Evolutionary conservation across 257 asterid genomes (phyloP).

Genomic region (Ballota nigra): DNA sequence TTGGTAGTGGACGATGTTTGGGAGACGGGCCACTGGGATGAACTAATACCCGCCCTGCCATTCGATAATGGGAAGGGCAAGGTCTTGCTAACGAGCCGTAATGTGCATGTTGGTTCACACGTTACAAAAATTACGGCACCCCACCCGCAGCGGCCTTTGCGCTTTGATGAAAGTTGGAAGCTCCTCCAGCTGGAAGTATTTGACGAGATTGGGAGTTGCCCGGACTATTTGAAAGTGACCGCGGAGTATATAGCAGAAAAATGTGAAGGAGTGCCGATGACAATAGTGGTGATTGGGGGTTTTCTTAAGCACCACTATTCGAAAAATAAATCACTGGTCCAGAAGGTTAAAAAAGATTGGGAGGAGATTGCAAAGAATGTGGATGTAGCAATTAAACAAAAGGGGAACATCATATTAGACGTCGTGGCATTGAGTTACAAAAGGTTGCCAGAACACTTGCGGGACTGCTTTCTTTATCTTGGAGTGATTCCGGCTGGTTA

Average conservation of each 20-base stretch:
- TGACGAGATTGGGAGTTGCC: not conserved
- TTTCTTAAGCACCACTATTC: not conserved
- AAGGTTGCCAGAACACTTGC: not conserved
- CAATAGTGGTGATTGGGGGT: conserved; percentile 7
- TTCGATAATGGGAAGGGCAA: not conserved
- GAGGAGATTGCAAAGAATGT: not conserved
- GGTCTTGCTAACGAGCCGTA: not conserved
- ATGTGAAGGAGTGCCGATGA: not conserved
- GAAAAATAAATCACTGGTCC: not conserved
- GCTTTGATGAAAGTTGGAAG: not conserved
- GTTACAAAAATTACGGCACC: not conserved
- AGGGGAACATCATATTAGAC: not conserved
- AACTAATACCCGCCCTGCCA: not conserved
- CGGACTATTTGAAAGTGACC: not conserved
- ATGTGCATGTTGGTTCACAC: not conserved
- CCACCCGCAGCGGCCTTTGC: not conserved
- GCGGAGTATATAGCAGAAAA: not conserved
- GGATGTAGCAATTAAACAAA: not conserved
- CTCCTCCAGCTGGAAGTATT: conserved; percentile 7
- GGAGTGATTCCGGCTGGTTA: conserved; percentile 7
- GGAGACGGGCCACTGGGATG: not conserved
- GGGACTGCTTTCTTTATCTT: not conserved
- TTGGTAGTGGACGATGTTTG: conserved; percentile 9
- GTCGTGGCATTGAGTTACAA: conserved; percentile 8
- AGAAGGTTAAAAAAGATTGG: not conserved